Evolutionary conservation across 2,329 filamentous ascomycete genomes (phyloP).

Genomic region (Nigrospora oryzae): DNA sequence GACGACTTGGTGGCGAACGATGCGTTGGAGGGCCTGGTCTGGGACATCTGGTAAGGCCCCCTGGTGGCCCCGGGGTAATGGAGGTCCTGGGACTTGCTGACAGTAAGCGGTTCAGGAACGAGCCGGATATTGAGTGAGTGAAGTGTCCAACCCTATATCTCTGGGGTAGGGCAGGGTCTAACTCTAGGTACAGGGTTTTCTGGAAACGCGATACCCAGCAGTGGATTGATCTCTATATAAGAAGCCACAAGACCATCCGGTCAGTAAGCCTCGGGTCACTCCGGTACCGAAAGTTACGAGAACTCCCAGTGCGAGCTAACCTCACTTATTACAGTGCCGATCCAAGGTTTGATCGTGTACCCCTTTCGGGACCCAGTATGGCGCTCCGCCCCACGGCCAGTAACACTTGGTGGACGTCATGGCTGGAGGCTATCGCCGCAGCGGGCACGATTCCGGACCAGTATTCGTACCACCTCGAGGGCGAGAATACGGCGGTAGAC

Average conservation of each 20-base stretch:
- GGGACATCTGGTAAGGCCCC: conserved; percentile 5
- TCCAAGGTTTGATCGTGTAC: conserved; percentile 1
- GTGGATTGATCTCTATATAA: conserved; percentile 5
- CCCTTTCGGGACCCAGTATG: conserved; percentile 2
- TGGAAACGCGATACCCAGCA: conserved; percentile 4
- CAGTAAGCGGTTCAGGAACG: background rate
- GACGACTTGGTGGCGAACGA: conserved; percentile 18
- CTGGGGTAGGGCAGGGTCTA: background rate
- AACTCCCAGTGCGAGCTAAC: background rate
- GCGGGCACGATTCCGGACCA: conserved; percentile 5
- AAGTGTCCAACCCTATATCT: no score
- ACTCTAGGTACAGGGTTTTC: background rate
- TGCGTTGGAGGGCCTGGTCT: conserved; percentile 11
- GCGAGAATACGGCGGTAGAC: background rate
- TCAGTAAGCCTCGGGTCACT: background rate
- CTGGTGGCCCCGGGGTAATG: no score
- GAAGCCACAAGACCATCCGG: conserved; percentile 6
- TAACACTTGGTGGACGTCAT: conserved; percentile 4
- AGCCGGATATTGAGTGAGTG: background rate
- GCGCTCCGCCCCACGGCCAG: conserved; percentile 2
- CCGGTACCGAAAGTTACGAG: no score
- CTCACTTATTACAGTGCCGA: background rate
- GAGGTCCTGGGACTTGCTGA: no score
- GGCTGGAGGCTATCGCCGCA: conserved; percentile 3
- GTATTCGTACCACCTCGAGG: conserved; percentile 6